Evolutionary conservation across 371 early-diverging fungal species (phyloP).

Genomic region (Mortierella sp.): DNA sequence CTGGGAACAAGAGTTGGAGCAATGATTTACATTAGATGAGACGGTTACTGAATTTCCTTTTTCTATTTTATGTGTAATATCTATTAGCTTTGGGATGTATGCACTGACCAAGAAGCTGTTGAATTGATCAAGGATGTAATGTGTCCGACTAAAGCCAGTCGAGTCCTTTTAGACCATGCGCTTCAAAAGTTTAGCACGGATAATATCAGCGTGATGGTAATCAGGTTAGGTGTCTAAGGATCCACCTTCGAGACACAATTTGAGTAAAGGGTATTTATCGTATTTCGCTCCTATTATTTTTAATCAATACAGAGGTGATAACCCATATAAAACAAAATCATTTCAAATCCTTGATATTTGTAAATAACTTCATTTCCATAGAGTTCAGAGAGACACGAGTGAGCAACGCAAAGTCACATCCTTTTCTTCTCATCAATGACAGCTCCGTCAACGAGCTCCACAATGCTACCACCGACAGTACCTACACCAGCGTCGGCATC

Average conservation of each 20-base stretch:
- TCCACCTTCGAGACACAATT: too few relatives aligned
- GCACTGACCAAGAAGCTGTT: constrained; percentile 95
- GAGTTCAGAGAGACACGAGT: too few relatives aligned
- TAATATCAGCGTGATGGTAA: constrained; percentile 92
- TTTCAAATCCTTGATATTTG: too few relatives aligned
- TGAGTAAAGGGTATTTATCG: too few relatives aligned
- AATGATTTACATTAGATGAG: neutral
- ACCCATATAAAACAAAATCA: too few relatives aligned
- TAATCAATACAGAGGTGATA: too few relatives aligned
- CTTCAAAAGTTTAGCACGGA: constrained; percentile 93
- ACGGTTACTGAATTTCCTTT: neutral
- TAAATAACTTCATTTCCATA: too few relatives aligned
- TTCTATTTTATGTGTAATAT: constrained; percentile 9
- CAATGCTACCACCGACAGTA: neutral
- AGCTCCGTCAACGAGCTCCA: too few relatives aligned
- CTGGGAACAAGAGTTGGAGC: neutral
- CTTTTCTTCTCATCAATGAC: too few relatives aligned
- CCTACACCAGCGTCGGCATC: neutral
- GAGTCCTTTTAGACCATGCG: constrained; percentile 87
- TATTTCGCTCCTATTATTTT: too few relatives aligned
- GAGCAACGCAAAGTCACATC: too few relatives aligned
- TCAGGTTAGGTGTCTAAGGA: constrained; percentile 61
- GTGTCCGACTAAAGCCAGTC: constrained; percentile 88
- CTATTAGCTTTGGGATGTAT: constrained; percentile 96
- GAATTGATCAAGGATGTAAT: constrained; percentile 82